Evolutionary conservation across 179 eudicot species (phyloP), one percentile per base, ranked within the genome.

Genomic region (Drosera spatulata): DNA sequence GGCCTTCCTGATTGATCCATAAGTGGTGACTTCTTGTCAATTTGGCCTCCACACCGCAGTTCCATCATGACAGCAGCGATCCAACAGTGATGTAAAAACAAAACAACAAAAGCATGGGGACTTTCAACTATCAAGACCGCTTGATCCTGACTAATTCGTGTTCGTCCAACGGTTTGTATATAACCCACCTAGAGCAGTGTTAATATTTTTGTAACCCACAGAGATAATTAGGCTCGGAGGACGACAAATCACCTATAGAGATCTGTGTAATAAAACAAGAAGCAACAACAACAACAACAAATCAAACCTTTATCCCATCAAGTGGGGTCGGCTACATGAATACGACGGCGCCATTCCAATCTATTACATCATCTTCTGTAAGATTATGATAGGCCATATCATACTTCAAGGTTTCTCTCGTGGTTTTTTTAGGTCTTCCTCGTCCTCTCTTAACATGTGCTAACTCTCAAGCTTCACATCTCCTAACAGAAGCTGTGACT

Each of bases 1-100:
- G 64, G 68, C 75, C 73, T 64, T 57, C 71, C 73, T 46, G 79
- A 72, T 57, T 65, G 82, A 59, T 79, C 82, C 80, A 79, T 79
- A 54, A 63, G 39, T 63, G 62, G 53, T 5, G 71, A 44, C 50
- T 74, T 58, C 56, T 60, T 66, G 46, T 65, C 66, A 11, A 39
- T 37, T 50, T 59, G 67, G 6, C 59, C 12, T 56, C 40, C 44
- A 39, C 59, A 8, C 41, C 11, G 6, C 40, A 39, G 42, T 39
- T 56, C n/a, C 12, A 40, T 5, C 14, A 39, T 39, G 59, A 45
- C 43, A 56, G 40, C 43, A 41, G 44, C 59, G 45, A 56, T 56
- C 44, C 7, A 56, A 56, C 12, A 10, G 59, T 37, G 13, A 8
- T 5, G 4, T 5, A 14, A 14, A 14, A 51, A 13, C 37, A 37